Evolutionary conservation across 768 basidiomycete genomes (phyloP), one percentile per base, ranked within the genome.

Genomic region (Gautieria morchelliformis): DNA sequence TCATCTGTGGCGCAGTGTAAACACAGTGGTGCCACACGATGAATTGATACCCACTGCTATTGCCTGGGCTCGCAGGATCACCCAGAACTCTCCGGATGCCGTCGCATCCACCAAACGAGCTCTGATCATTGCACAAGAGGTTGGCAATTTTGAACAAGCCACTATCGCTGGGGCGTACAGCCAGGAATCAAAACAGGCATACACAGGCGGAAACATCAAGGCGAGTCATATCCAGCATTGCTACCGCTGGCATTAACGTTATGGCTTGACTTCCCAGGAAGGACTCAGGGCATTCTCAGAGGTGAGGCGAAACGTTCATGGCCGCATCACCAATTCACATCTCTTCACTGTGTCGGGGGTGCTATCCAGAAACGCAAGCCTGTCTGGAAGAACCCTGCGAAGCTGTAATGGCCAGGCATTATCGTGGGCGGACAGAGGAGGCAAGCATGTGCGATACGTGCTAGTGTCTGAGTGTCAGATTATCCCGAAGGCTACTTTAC

Each of bases 101-200:
- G 83, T 92, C 1, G 85, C 87, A 62, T 76, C 79, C 47, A 85
- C 88, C 3, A 93, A 92, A 67, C 72, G 76, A n/a, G 85, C 77
- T 1, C 71, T 93, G 9, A 53, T 87, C 15, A 67, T 85, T 3
- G 71, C 68, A 8, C 66, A 78, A 1, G 78, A 83, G 59, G 70
- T 74, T 42, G 73, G 75, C n/a, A 75, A 76, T 41, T 69, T 81
- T 44, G 76, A 81, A 22, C 75, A 81, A 14, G 74, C 79, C 0
- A 74, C 83, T 4, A 47, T 69, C 8, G 70, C 70, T 0, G 81
- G 82, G 53, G 65, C 73, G 8, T 67, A 72, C 63, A 76, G 78
- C 19, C 64, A 67, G 27, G 74, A 78, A 60, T 81, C 78, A 62
- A 77, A 70, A 60, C 72, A 78, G 14, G 69, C 82, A 15, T 87